phyloP scores from a whole-genome alignment of 2,329 filamentous ascomycete species.

The Anisogramma anomala region DNA sequence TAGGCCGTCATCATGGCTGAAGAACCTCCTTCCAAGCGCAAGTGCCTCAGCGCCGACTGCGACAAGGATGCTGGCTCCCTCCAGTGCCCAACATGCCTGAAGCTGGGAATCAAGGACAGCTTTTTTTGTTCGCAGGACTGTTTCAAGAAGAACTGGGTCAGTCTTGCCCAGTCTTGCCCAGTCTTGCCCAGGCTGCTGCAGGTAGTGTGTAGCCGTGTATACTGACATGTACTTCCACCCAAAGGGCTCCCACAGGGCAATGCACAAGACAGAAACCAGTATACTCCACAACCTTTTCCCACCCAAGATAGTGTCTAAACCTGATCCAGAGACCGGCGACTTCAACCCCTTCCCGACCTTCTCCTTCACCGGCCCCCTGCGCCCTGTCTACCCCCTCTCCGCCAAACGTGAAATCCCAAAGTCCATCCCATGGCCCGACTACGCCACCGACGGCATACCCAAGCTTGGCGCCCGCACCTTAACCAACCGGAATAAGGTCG shows the following conservation, averaged over 20 bases:
- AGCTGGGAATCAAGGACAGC: slow-evolving; percentile 75
- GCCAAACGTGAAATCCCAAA: slow-evolving; percentile 61
- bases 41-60: slow-evolving; percentile 76
- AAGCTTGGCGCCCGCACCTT: slow-evolving; percentile 44
- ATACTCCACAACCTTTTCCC: slow-evolving; percentile 61
- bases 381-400: slow-evolving; percentile 81
- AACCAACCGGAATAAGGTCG: slow-evolving; percentile 66
- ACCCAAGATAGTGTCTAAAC: slow-evolving; percentile 80
- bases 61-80: slow-evolving; percentile 72
- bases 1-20: slow-evolving; percentile 38
- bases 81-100: slow-evolving; percentile 92
- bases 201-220: background rate
- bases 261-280: slow-evolving; percentile 71
- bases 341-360: slow-evolving; percentile 91
- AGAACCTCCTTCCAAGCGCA: slow-evolving; percentile 46
- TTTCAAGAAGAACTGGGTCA: slow-evolving; percentile 98
- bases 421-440: slow-evolving; percentile 75
- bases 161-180: slow-evolving; percentile 21
- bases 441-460: slow-evolving; percentile 71
- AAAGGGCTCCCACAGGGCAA: slow-evolving; percentile 69
- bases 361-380: slow-evolving; percentile 65
- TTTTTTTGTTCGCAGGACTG: slow-evolving; percentile 98
- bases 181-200: background rate
- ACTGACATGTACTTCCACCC: slow-evolving; percentile 15
- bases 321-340: slow-evolving; percentile 76